Base-by-base conservation (phyloP, 2,329 filamentous ascomycete species). In the Nothophaeocryptopus gaeumannii region DNA sequence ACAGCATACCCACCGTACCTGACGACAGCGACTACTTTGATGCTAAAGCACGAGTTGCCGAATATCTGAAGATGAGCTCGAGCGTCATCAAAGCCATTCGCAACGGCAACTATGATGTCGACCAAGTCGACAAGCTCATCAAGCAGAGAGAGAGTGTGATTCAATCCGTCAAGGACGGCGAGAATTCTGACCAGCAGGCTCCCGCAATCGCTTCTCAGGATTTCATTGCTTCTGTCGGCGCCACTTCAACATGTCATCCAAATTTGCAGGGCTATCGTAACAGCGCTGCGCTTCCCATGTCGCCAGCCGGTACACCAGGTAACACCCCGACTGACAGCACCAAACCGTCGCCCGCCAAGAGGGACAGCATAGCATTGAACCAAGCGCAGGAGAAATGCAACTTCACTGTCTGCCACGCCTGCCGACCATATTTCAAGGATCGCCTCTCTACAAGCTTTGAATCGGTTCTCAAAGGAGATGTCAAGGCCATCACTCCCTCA, bases 401-500 rank as follows among this genome's bases (percentile, higher is more conserved):
- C n/a, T 72, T 72, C 57, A 68, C 70, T 42, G 71, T 72, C 43
- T 80, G 78, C 53, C 74, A 75, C 30, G 63, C 59, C n/a, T 80
- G 78, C 55, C 72, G 77, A 29, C 74, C 75, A 2, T 74, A 73
- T 55, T 75, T 72, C 54, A 67, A 67, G n/a, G 74, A 78, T 38
- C 71, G 76, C 3, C 58, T 72, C 31, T 76, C 67, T 59, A 65
- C 67, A 7, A 74, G 72, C 26, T 70, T 80, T 53, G 67, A 73
- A 3, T 62, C 70, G 10, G 66, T 78, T 31, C 64, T 74, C 16
- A 65, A 61, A 26, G 67, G 70, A 31, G 59, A 68, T 32, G 55
- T 68, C 13, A 45, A 63, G 16, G 62, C 70, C 1, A 26, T 74
- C 8, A 67, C 68, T 1, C 44, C 56, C 11, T 46, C 61, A 0